phyloP scores from a whole-genome alignment of 2,329 filamentous ascomycete genomes.

The Hypoxylon sp. region DNA sequence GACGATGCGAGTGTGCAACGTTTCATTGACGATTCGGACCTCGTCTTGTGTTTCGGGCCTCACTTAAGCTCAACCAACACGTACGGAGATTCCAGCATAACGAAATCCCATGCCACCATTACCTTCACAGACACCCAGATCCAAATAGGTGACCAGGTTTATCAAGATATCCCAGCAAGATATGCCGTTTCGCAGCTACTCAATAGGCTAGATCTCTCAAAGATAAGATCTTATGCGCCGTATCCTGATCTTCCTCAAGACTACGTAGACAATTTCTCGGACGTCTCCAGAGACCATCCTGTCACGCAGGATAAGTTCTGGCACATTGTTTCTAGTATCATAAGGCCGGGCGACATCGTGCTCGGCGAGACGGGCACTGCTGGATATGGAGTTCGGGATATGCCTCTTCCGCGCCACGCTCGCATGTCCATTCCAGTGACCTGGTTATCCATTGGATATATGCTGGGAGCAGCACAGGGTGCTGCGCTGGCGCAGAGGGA shows the following conservation, averaged over 20 bases:
- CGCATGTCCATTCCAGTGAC: conserved; percentile 3
- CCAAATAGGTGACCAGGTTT: neutral
- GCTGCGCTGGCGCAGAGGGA: conserved; percentile 2
- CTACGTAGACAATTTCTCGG: neutral
- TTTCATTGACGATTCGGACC: conserved; percentile 5
- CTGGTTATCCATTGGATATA: conserved; percentile 9
- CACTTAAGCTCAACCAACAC: conserved; percentile 17
- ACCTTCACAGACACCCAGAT: neutral
- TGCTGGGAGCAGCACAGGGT: neutral
- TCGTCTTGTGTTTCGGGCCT: conserved; percentile 5
- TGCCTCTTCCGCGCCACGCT: neutral
- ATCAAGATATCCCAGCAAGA: neutral
- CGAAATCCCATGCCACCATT: neutral
- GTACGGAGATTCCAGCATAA: neutral
- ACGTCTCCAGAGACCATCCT: neutral
- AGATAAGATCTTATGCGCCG: neutral
- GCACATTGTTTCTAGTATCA: neutral
- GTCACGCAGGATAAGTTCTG: conserved; percentile 6
- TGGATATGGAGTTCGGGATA: neutral
- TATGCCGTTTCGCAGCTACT: neutral
- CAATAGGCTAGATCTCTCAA: neutral
- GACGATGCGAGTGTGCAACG: neutral
- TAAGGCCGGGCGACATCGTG: conserved; percentile 9
- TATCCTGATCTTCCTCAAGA: conserved; percentile 12
- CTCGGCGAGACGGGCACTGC: conserved; percentile 7